Evolutionary conservation across 805 yeast genomes (phyloP), one percentile per base, ranked within the genome.

Genomic region (Lachancea cidri): DNA sequence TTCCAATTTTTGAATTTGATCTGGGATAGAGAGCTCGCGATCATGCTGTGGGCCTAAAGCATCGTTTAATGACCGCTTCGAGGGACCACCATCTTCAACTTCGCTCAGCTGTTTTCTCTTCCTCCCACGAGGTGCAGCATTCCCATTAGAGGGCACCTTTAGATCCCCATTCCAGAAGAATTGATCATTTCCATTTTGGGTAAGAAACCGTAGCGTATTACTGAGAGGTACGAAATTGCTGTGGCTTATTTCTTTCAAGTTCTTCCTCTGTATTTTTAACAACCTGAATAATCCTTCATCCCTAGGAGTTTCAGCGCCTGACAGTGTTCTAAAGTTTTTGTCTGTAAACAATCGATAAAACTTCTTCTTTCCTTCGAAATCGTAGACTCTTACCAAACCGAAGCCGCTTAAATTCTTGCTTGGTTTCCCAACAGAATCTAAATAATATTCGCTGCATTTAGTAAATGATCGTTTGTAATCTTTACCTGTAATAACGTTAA

Each of bases 361-460:
- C 53, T 85, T 83, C 43, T 73, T 70, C 48, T 87, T 79, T 0
- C 95, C 94, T 44, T 77, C 79, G 49, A 78, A 79, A 54, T 85
- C 94, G 44, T 77, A 76, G 14, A 81, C 79, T 46, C 83, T 71
- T 0, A 82, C 71, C 9, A 86, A 65, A 2, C 65, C 43, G 60
- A 59, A 44, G 55, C 64, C 41, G 57, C 65, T 35, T 55, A 42
- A 42, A 55, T 43, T 17, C 58, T 49, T 44, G 4, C 29, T 39
- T 20, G 64, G 55, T 34, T 63, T 65, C 3, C 63, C 70, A 2
- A 66, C 55, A 3, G 64, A 58, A 15, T 72, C 72, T 3, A 76
- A 64, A 36, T 74, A 66, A 19, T 64, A 58, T 31, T 78, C 87
- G 32, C 79, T 62, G 13, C 73, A 55, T 41, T 77, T 73, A 1